Percentiles rank a stretch among this genome's conserved stretches.
Evolutionary conservation across 352 stramenopile species (phyloP).

Genomic region (Phytopythium boreale): DNA sequence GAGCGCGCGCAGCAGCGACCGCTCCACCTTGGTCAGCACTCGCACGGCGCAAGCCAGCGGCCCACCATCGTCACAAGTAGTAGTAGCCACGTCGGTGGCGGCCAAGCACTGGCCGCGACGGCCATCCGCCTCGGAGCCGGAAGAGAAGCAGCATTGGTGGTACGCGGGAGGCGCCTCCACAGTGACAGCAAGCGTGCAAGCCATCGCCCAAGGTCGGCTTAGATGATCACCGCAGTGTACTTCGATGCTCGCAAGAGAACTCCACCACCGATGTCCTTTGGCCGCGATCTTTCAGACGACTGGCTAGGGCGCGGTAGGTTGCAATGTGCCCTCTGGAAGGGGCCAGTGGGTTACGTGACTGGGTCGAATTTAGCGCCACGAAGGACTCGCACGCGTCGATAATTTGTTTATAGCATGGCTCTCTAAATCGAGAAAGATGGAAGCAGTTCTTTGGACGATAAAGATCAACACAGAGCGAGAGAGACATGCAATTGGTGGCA

Average conservation of each 20-base stretch:
- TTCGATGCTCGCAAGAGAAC: not conserved
- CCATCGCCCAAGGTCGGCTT: not conserved
- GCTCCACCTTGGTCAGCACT: conserved; percentile 55
- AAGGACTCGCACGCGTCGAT: not conserved
- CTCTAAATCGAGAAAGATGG: not conserved
- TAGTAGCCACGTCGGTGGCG: not conserved
- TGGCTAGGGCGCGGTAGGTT: not conserved
- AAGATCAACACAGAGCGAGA: not conserved
- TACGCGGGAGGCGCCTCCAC: not conserved
- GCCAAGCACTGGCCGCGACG: not conserved
- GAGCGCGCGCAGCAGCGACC: conserved; percentile 55
- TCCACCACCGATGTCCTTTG: not conserved
- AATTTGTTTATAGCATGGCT: not conserved
- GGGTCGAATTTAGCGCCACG: not conserved
- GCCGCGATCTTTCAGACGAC: not conserved
- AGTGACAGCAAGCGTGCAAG: not conserved
- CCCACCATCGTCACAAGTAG: too few relatives aligned
- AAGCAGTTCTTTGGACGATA: not conserved
- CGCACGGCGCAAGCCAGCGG: conserved; percentile 25
- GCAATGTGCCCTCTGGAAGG: not conserved
- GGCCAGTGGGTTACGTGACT: not conserved
- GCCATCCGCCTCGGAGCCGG: not conserved
- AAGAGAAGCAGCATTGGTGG: not conserved
- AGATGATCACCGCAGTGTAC: too few relatives aligned
- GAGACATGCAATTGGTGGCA: not conserved